These are phyloP conservation scores for Candida tunisiensis DNA, from an alignment of 1,139 yeast species.

Conservation along the genomic window DNA sequence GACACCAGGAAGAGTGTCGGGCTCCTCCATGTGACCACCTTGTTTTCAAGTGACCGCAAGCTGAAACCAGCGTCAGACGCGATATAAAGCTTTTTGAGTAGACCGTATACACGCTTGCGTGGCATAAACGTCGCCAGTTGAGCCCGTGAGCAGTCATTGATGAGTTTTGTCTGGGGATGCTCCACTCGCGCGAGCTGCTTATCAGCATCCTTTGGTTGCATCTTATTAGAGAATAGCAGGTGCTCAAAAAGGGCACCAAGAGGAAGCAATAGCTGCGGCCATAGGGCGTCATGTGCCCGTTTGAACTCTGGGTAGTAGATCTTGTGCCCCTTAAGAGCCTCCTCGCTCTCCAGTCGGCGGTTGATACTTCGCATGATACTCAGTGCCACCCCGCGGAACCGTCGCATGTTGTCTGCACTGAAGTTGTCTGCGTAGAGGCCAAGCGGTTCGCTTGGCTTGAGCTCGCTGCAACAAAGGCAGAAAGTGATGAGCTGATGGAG, in stretches of 20 bases:
- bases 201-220: background rate
- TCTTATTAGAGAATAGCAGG: constrained; percentile 6
- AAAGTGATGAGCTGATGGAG: constrained; percentile 11
- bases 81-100: constrained; percentile 46
- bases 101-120: no score
- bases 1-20: constrained; percentile 58
- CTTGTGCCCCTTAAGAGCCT: constrained; percentile 4
- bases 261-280: constrained; percentile 11
- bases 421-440: constrained; percentile 2
- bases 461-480: constrained; percentile 10
- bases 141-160: no score
- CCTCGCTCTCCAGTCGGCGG: background rate
- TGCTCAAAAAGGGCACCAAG: constrained; percentile 11
- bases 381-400: no score
- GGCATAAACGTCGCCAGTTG: constrained; percentile 24
- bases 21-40: constrained; percentile 80
- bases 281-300: constrained; percentile 5
- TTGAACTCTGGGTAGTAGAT: constrained; percentile 8
- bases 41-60: constrained; percentile 69
- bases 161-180: no score
- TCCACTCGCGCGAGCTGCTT: no score
- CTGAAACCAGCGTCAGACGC: constrained; percentile 77
- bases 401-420: constrained; percentile 4
- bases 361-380: no score
- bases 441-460: constrained; percentile 5